Base-by-base conservation (phyloP, 352 stramenopile species). In the Phytophthora brassicae region DNA sequence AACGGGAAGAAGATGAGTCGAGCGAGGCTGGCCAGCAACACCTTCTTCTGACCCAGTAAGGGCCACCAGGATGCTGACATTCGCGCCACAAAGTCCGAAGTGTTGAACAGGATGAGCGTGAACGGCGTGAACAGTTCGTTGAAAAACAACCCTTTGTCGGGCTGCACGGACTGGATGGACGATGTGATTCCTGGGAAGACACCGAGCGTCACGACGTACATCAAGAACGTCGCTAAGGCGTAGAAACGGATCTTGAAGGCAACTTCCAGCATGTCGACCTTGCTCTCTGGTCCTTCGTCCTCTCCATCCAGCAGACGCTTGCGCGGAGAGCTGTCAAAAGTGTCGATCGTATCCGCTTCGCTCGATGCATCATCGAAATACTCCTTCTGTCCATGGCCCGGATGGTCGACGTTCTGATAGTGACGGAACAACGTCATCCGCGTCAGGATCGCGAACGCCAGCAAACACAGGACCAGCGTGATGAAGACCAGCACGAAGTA, bases 401-500 rank as follows among this genome's bases (percentile, higher is more conserved):
- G 60, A 44, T 82, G 64, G 23, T 88, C 78, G 6, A 74, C 68
- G n/a, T 42, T 75, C 31, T 86, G 74, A 65, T 91, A 94, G 64
- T 84, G 71, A 19, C 66, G 75, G 48, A 90, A 89, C n/a, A 90
- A 63, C 12, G 75, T 56, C 75, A 90, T 89, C 20, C 74, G 63
- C 8, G 72, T 88, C 23, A 94, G 74, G 14, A 70, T 49, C 0
- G 72, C 65, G 36, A 94, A 90, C 43, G 77, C 50, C 33, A 90
- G 44, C 16, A 75, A 60, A 35, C 75, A 86, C 26, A 80, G 31
- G 4, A 90, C 60, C 31, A 92, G 72, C 39, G 80, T 86, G 23
- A 85, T 64, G 47, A 92, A 90, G 19, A 86, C 82, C 42, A 89
- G 75, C 22, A 84, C 67, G 26, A 94, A 94, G 66, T 94, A 94